Evolutionary conservation across 805 yeast species (phyloP), one percentile per base, ranked within the genome.

Genomic region (Suhomyces sp.): DNA sequence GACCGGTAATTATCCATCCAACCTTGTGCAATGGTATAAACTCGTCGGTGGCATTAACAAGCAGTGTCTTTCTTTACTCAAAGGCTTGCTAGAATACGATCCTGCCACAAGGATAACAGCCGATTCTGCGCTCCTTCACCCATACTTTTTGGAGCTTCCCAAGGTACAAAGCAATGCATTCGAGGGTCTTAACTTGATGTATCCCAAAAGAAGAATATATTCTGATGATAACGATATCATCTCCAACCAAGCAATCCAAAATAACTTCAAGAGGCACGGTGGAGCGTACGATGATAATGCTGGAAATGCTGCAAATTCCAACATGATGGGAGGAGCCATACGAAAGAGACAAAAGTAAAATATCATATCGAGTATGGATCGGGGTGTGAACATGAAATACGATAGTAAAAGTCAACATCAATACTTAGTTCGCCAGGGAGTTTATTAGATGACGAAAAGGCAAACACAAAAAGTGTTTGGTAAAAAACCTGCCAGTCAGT

Each of bases 171-270:
- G 79, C 22, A 89, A 90, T 62, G 93, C 94, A 1, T 94, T 94
- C 67, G 90, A 86, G 53, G 87, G 88, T 1, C 79, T 85, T 52
- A 79, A 76, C 37, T 77, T 84, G 62, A 84, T 82, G 57, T 94
- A 94, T 64, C 98, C 99, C 2, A 80, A 84, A 29, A 77, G 99
- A 57, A 80, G 96, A 59, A 90, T 93, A 27, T 89, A 89, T 59
- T 85, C 89, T 19, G 96, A 89, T 60, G 97, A 91, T 65, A 85
- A 84, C 58, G 96, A 91, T 67, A 89, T 90, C 47, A 63, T 67
- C 56, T 75, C 68, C 47, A 69, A 64, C 52, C 59, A 52, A 33
- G 51, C 61, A 29, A 54, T 52, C 29, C 65, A 64, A 51, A 60
- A 62, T 48, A 53, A 53, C 20, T 54, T 62, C 55, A 66, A 68